Percentiles rank a stretch among this genome's conserved stretches.
These are phyloP conservation scores for Aspergillus sp. DNA, from an alignment of 2,329 filamentous ascomycete genomes.

Conservation along the genomic window DNA sequence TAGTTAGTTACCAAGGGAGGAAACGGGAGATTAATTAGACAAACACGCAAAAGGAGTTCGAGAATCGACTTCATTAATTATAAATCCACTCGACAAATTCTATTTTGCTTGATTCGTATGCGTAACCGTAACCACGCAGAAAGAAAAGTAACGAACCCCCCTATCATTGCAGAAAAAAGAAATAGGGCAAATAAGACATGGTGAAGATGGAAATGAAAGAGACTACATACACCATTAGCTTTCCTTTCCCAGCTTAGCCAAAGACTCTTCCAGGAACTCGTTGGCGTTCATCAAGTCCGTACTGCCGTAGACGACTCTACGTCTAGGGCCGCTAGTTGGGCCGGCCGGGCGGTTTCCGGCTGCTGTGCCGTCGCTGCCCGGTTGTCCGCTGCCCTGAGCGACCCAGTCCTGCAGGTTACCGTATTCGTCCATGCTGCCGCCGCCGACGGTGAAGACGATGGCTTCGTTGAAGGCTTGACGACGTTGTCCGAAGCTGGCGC, in stretches of 20 bases:
- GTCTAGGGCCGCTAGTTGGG: slow-evolving; percentile 57
- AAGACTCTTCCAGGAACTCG: slow-evolving; percentile 59
- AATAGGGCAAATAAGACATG: too few species aligned
- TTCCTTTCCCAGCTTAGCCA: slow-evolving; percentile 58
- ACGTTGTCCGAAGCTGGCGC: slow-evolving; percentile 85
- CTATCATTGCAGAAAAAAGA: too few species aligned
- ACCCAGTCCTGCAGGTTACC: slow-evolving; percentile 98
- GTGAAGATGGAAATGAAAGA: not conserved
- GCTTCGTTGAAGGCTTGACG: slow-evolving; percentile 87
- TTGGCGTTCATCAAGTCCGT: slow-evolving; percentile 70
- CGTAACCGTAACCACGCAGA: not conserved
- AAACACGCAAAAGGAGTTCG: not conserved
- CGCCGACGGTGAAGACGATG: slow-evolving; percentile 91
- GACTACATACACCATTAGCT: slow-evolving; percentile 29
- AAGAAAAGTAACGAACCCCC: not conserved
- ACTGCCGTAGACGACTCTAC: slow-evolving; percentile 89
- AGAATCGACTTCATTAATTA: slow-evolving; percentile 5
- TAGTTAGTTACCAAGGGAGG: too few species aligned
- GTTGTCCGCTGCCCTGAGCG: slow-evolving; percentile 62
- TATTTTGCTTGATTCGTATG: slow-evolving; percentile 3
- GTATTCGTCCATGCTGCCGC: slow-evolving; percentile 98
- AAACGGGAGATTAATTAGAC: too few species aligned
- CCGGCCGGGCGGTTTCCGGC: slow-evolving; percentile 31
- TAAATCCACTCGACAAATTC: slow-evolving; percentile 6
- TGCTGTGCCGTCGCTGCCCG: slow-evolving; percentile 50